Conservation (phyloP, 306 rosid genomes). For the Ochetophila trinervis region DNA sequence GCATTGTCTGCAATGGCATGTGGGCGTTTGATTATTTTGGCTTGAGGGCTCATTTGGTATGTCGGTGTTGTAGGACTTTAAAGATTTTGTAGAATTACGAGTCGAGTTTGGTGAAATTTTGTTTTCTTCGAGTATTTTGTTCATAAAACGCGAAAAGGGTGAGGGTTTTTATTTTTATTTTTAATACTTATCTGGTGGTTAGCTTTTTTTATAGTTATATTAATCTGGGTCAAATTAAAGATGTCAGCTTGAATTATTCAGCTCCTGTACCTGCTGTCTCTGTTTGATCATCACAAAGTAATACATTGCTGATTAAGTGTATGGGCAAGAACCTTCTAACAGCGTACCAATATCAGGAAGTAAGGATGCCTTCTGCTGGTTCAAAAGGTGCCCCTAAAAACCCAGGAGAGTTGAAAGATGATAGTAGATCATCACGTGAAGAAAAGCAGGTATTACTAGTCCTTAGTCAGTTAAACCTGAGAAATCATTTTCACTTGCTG, state of each 20-base stretch:
- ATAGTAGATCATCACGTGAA: conserved; percentile 67
- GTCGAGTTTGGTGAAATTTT: conserved; percentile 2
- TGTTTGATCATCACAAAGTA: neutral
- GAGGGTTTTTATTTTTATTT: neutral
- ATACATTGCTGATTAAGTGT: too few relatives aligned
- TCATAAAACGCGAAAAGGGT: neutral
- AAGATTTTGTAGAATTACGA: neutral
- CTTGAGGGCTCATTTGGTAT: conserved; percentile 1
- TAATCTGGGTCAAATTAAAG: neutral
- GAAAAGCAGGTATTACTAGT: conserved; percentile 60
- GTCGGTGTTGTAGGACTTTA: conserved; percentile 3
- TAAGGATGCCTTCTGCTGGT: conserved; percentile 93
- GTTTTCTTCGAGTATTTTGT: neutral
- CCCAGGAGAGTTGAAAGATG: conserved; percentile 82
- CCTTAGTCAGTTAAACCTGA: neutral
- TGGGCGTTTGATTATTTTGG: neutral
- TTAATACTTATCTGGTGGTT: neutral
- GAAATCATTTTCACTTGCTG: too few relatives aligned
- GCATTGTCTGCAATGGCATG: neutral
- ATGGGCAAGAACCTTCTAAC: conserved; percentile 24
- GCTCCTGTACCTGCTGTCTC: neutral
- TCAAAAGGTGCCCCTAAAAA: conserved; percentile 71
- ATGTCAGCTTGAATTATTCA: neutral
- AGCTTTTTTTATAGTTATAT: neutral
- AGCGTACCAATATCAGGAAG: conserved; percentile 54